Evolutionary conservation across 805 yeast species (phyloP).

Genomic region (Metschnikowia lachancei): DNA sequence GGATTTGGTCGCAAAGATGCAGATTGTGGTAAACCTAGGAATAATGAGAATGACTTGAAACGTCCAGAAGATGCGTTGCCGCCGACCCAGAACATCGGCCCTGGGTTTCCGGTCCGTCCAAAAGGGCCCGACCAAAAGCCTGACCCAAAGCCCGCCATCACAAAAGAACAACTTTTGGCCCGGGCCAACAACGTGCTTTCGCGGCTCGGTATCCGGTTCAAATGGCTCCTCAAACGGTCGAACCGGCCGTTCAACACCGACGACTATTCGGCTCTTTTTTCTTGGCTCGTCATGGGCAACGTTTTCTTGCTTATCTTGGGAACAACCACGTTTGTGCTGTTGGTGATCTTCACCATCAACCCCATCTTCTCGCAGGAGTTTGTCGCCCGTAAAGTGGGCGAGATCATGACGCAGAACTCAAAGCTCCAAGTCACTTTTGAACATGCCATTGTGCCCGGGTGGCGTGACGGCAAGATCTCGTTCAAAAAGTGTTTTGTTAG

Average conservation of each 20-base stretch:
- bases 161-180: constrained; percentile 26
- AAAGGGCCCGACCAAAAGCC: neutral
- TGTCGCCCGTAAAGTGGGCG: constrained; percentile 79
- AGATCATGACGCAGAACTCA: constrained; percentile 76
- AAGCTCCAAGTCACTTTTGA: constrained; percentile 84
- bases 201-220: constrained; percentile 40
- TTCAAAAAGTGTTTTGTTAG: constrained; percentile 85
- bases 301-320: constrained; percentile 74
- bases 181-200: constrained; percentile 30
- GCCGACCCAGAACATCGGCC: neutral
- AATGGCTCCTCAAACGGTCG: constrained; percentile 74
- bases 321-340: constrained; percentile 88
- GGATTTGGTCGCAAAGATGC: neutral
- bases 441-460: constrained; percentile 89
- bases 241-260: constrained; percentile 88
- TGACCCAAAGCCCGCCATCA: constrained; percentile 3
- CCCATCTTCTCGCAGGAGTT: constrained; percentile 87
- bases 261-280: constrained; percentile 83
- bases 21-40: neutral
- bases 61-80: neutral
- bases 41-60: neutral
- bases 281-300: constrained; percentile 91
- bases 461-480: constrained; percentile 83
- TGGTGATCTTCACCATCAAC: constrained; percentile 71
- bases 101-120: neutral